Conservation (phyloP, 2,329 filamentous ascomycete species). For the Ampelomyces quisqualis region DNA sequence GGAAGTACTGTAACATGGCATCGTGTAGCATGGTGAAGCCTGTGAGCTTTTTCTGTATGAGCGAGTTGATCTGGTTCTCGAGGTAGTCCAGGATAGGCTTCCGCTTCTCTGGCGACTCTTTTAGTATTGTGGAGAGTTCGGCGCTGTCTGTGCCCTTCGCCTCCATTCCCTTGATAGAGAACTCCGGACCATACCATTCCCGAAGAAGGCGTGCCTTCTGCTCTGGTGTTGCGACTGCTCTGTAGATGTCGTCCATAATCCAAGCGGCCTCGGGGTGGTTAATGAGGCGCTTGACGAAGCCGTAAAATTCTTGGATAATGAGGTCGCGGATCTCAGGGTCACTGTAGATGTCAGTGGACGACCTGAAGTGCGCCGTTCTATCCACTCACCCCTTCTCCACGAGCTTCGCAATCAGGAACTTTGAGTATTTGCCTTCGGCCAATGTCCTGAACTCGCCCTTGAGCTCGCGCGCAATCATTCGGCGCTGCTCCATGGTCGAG, state of each 20-base stretch:
- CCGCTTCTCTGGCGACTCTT: conserved; percentile 79
- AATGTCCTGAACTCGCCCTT: conserved; percentile 80
- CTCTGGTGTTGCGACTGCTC: conserved; percentile 77
- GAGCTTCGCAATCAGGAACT: conserved; percentile 94
- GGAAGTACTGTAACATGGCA: conserved; percentile 95
- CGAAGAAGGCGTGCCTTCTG: conserved; percentile 84
- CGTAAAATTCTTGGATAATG: conserved; percentile 93
- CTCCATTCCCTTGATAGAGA: conserved; percentile 69
- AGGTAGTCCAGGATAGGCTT: conserved; percentile 83
- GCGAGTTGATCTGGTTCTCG: conserved; percentile 81
- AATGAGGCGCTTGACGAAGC: conserved; percentile 87
- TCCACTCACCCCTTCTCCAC: conserved; percentile 69
- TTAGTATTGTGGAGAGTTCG: conserved; percentile 74
- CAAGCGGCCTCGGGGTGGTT: conserved; percentile 95
- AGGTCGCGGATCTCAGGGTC: conserved; percentile 83
- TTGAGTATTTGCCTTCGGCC: conserved; percentile 94
- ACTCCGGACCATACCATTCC: conserved; percentile 97
- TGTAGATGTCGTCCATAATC: conserved; percentile 97
- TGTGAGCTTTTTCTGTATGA: conserved; percentile 94
- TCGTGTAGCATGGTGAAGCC: conserved; percentile 98
- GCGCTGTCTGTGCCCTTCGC: conserved; percentile 54
- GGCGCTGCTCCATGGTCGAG: conserved; percentile 78
- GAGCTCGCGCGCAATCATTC: conserved; percentile 82
- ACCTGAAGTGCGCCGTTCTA: neutral
- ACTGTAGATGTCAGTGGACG: conserved; percentile 43